Evolutionary conservation across 805 yeast genomes (phyloP), one percentile per base, ranked within the genome.

Genomic region (Candida lessepsii): DNA sequence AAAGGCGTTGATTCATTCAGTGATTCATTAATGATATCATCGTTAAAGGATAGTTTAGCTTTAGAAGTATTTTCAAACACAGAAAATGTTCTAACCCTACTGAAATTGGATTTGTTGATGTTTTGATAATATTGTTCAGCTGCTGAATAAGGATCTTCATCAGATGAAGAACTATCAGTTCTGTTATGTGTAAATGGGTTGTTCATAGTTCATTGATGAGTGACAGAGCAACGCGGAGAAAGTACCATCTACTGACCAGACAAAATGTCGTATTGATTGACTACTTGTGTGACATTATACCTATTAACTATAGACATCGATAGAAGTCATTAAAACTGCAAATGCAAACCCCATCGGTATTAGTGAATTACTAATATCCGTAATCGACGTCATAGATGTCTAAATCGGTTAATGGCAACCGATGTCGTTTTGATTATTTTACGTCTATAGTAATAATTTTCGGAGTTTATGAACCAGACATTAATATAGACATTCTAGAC

Each of bases 61-160:
- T 41, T 41, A 14, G 43, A 35, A n/a, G n/a, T 28, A 37, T 31
- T 36, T 29, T 47, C 47, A 27, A 59, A 49, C 24, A 73, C 71
- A 35, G 81, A 74, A 69, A 75, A 67, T 0, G 88, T 81, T 50
- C 89, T 65, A 2, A 75, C 70, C 41, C 84, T 62, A 19, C 75
- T 78, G 29, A 71, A 63, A 43, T 60, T 63, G 13, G 75, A 63
- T 31, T 58, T 53, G 14, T 34, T 33, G 41, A 58, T 61, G 24
- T 57, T 56, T 2, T 71, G 64, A 58, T 85, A 84, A 57, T 85
- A 85, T 18, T 73, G 66, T 35, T 83, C 90, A 0, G 91, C 75
- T n/a, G 66, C 61, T 13, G 83, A 81, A 47, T 70, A 81, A 0
- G 93, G 93, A 54, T 83, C 81, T n/a, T 73, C 76, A 24, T 74